A percentile compares a stretch with the other conserved stretches of the same genome.
phyloP scores from a whole-genome alignment of 1,284 basidiomycete species.

The Mycena sp. region DNA sequence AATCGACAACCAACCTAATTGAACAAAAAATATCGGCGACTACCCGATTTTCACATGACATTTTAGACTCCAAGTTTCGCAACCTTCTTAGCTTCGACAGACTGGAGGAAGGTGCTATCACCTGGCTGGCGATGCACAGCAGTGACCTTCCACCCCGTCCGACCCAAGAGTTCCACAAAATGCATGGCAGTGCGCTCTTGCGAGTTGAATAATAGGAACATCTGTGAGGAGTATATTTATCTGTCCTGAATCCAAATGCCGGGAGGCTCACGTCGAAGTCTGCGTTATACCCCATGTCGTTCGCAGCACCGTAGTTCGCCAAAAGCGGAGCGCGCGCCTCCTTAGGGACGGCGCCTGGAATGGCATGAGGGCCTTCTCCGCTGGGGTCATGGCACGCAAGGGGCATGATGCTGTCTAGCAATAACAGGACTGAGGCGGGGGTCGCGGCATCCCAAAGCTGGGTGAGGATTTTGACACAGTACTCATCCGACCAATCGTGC shows the following conservation, averaged over 20 bases:
- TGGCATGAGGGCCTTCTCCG: neutral
- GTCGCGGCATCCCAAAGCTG: conserved; percentile 39
- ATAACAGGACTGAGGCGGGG: conserved; percentile 37
- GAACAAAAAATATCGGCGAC: too few species aligned
- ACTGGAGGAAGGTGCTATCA: conserved; percentile 12
- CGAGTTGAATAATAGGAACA: conserved; percentile 32
- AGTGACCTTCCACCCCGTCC: conserved; percentile 27
- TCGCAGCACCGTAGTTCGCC: conserved; percentile 6
- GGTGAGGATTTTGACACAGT: conserved; percentile 38
- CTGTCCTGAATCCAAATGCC: neutral
- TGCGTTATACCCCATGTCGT: neutral
- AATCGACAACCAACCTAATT: too few species aligned
- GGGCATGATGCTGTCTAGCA: conserved; percentile 38
- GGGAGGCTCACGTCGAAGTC: neutral
- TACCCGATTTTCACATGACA: too few species aligned
- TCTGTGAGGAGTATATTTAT: conserved; percentile 14
- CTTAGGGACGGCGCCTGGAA: neutral
- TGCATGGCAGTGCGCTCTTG: conserved; percentile 32
- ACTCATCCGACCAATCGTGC: conserved; percentile 47
- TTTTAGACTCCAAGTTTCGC: too few species aligned
- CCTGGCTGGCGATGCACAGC: conserved; percentile 28
- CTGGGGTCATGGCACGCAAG: conserved; percentile 11
- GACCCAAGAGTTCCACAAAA: conserved; percentile 19
- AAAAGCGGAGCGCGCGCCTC: conserved; percentile 10
- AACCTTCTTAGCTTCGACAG: conserved; percentile 15